Evolutionary conservation across 2,329 filamentous ascomycete species (phyloP).

Genomic region (Geosmithia flava): DNA sequence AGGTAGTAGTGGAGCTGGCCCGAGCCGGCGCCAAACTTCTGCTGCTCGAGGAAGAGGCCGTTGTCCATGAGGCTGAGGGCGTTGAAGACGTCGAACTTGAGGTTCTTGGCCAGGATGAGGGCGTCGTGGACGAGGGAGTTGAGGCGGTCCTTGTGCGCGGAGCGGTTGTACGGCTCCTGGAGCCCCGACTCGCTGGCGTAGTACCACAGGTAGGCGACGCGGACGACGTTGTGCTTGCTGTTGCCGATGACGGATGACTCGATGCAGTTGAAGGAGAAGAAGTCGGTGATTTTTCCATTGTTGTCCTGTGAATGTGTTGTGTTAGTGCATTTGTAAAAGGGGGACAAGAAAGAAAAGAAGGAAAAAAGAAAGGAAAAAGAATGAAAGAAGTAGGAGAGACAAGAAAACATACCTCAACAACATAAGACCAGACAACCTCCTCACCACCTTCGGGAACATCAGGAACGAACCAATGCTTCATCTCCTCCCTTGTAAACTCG

Average conservation of each 20-base stretch:
- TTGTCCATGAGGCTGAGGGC: conserved; percentile 91
- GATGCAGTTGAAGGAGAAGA: conserved; percentile 92
- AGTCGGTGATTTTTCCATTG: conserved; percentile 80
- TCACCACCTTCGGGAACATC: conserved; percentile 45
- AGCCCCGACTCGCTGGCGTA: conserved; percentile 81
- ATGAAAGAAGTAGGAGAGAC: background rate
- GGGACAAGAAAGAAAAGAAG: no score
- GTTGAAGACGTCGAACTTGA: conserved; percentile 92
- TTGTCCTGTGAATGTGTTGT: conserved; percentile 24
- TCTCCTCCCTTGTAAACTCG: conserved; percentile 66
- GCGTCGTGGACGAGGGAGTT: conserved; percentile 74
- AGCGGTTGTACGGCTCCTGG: conserved; percentile 34
- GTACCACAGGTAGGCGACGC: conserved; percentile 93
- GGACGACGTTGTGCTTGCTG: conserved; percentile 64
- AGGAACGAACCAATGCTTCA: conserved; percentile 79
- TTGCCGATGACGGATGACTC: conserved; percentile 86
- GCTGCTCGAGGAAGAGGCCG: conserved; percentile 79
- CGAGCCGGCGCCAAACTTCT: conserved; percentile 91
- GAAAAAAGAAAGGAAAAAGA: background rate
- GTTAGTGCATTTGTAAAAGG: background rate
- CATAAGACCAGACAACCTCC: conserved; percentile 87
- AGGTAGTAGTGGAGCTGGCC: conserved; percentile 94
- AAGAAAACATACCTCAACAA: conserved; percentile 54
- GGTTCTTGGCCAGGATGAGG: conserved; percentile 72
- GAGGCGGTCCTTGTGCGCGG: conserved; percentile 63